Base-by-base conservation (phyloP, 1,139 yeast genomes). In the Geotrichum macrosporum region DNA sequence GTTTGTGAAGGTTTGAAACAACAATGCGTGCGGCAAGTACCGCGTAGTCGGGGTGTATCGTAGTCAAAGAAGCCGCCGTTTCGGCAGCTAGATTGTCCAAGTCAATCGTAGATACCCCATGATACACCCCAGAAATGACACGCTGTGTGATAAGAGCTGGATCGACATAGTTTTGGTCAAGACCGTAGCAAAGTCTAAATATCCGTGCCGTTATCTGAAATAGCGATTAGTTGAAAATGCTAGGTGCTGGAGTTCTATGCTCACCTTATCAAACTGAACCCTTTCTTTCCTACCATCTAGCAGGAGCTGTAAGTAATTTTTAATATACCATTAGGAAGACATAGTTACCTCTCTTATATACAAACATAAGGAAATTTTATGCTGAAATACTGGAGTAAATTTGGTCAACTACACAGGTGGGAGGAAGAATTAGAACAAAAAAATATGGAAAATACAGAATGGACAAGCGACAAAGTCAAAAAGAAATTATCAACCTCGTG, bases 41-140 rank as follows among this genome's bases (percentile, higher is more conserved):
- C 26, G 95, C 87, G 60, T 85, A 85, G 66, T 87, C 95, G 9
- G 95, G 95, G 64, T 88, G 96, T 47, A 80, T 75, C 12, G 95
- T 86, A 47, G 94, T 81, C 87, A 86, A 79, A 55, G 82, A 80
- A 22, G 95, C 95, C 44, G 94, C 84, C 26, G 92, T 83, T 66
- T 88, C 96, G 16, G 95, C 89, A 36, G 89, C 84, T 18, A 88
- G 75, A 62, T 83, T 81, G 54, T 80, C 82, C 53, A 85, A 70
- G 60, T 84, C 94, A 53, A 77, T 74, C 41, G 94, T 84, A 56
- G 87, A 83, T 46, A 86, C 95, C 57, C 95, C 95, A 58, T 82
- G 85, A 66, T 81, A 83, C 40, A 81, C 83, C 53, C 94, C 94
- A 3, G 81, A 72, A 47, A 77, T 77, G 52, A 81, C 83, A 60